Evolutionary conservation across 306 rosid species (phyloP).

Genomic region (Aeschynomene evenia): DNA sequence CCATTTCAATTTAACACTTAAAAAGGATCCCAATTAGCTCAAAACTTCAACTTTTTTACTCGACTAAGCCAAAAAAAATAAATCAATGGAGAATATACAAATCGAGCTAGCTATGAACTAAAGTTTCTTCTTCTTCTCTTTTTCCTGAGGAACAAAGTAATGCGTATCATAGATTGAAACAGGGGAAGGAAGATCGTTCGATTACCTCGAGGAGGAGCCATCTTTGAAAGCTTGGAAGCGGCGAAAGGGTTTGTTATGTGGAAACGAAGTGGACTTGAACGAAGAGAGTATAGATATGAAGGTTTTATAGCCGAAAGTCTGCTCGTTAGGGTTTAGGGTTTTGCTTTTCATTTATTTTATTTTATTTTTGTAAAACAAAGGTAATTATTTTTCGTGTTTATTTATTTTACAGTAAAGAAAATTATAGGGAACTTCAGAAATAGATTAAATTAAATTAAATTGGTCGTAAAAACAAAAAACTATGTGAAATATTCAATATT

Average conservation of each 20-base stretch:
- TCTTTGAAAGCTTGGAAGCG: neutral
- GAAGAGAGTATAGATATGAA: neutral
- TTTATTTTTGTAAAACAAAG: too few relatives aligned
- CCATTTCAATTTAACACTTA: neutral
- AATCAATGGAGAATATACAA: neutral
- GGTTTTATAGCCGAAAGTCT: neutral
- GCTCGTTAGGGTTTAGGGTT: neutral
- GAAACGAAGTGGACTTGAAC: neutral
- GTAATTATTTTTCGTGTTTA: too few relatives aligned
- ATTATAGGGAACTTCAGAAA: too few relatives aligned
- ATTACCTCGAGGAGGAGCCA: constrained; percentile 22
- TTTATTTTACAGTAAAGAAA: neutral
- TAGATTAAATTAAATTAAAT: too few relatives aligned
- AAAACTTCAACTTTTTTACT: neutral
- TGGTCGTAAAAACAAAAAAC: too few relatives aligned
- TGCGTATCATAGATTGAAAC: neutral
- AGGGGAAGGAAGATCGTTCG: neutral
- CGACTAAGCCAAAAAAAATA: neutral
- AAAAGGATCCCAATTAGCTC: neutral
- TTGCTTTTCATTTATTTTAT: neutral
- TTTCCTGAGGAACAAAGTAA: neutral
- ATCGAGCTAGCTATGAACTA: neutral
- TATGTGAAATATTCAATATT: too few relatives aligned
- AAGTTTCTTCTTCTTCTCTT: neutral
- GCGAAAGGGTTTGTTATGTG: neutral